Evolutionary conservation across 2,329 filamentous ascomycete genomes (phyloP).

Genomic region (Hirsutella thompsonii): DNA sequence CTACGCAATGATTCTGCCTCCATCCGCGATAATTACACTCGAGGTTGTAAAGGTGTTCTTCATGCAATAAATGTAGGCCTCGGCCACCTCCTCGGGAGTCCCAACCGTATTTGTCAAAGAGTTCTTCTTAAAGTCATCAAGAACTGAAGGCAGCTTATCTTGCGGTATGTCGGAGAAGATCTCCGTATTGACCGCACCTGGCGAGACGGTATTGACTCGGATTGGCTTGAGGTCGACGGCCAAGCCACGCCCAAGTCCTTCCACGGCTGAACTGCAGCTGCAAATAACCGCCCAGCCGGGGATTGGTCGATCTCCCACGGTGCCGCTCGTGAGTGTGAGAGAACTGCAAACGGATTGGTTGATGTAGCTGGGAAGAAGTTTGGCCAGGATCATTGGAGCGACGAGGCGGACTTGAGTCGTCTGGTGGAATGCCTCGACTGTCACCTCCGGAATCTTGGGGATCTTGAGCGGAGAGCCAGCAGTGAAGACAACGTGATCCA

Average conservation of each 20-base stretch:
- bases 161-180: constrained; percentile 13
- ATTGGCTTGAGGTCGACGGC: constrained; percentile 51
- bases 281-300: constrained; percentile 37
- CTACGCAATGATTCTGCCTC: too few relatives aligned
- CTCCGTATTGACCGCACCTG: constrained; percentile 39
- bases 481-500: constrained; percentile 47
- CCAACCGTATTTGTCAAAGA: constrained; percentile 12
- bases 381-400: constrained; percentile 36
- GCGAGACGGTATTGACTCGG: constrained; percentile 48
- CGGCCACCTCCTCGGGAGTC: constrained; percentile 25
- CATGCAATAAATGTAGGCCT: constrained; percentile 30
- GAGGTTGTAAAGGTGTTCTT: constrained; percentile 23
- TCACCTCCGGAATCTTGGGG: constrained; percentile 25
- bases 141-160: constrained; percentile 4
- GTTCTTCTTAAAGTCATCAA: constrained; percentile 7
- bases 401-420: constrained; percentile 37
- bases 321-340: constrained; percentile 44
- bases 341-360: constrained; percentile 26
- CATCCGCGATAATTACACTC: too few relatives aligned
- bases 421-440: constrained; percentile 23
- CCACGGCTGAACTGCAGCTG: constrained; percentile 33
- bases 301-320: constrained; percentile 34
- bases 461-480: constrained; percentile 31
- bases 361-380: constrained; percentile 32
- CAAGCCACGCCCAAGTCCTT: constrained; percentile 39